These are phyloP conservation scores for Fagopyrum homotropicum DNA, from an alignment of 148 eudicot species.

Conservation along the genomic window DNA sequence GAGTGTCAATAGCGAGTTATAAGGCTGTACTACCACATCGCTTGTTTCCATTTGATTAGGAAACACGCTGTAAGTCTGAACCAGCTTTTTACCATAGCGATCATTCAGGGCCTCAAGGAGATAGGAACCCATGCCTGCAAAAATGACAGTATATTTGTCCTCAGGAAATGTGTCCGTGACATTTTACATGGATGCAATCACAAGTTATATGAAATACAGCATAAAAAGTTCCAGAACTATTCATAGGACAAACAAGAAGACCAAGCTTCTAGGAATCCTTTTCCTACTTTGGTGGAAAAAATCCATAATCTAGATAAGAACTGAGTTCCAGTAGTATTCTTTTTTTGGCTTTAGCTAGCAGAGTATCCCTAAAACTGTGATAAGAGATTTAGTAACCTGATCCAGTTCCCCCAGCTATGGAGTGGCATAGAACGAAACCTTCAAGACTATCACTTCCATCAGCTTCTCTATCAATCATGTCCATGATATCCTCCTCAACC, in stretches of 20 bases:
- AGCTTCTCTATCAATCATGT: constrained; percentile 99
- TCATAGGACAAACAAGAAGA: not conserved
- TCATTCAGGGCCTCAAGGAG: constrained; percentile 93
- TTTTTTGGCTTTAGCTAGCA: not conserved
- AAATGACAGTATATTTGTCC: not conserved
- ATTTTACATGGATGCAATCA: not conserved
- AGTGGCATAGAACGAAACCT: constrained; percentile 97
- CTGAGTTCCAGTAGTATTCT: not conserved
- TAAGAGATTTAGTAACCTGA: constrained; percentile 50
- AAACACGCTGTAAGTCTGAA: constrained; percentile 99
- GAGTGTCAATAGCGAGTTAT: constrained; percentile 91
- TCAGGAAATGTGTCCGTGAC: not conserved
- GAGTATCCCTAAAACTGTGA: not conserved
- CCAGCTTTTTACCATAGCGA: constrained; percentile 96
- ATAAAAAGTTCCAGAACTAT: constrained; percentile 1
- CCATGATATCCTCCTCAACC: constrained; percentile 96
- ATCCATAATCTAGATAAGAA: constrained; percentile 1
- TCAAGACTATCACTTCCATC: constrained; percentile 99
- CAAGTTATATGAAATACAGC: not conserved
- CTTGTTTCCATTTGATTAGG: constrained; percentile 95
- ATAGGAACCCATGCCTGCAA: constrained; percentile 96
- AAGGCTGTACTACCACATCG: constrained; percentile 98
- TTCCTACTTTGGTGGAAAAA: not conserved
- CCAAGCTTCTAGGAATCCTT: not conserved
- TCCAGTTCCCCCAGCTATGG: constrained; percentile 99